These are phyloP conservation scores for Huntiella abstrusa DNA, from an alignment of 2,329 filamentous ascomycete species.

Conservation along the genomic window DNA sequence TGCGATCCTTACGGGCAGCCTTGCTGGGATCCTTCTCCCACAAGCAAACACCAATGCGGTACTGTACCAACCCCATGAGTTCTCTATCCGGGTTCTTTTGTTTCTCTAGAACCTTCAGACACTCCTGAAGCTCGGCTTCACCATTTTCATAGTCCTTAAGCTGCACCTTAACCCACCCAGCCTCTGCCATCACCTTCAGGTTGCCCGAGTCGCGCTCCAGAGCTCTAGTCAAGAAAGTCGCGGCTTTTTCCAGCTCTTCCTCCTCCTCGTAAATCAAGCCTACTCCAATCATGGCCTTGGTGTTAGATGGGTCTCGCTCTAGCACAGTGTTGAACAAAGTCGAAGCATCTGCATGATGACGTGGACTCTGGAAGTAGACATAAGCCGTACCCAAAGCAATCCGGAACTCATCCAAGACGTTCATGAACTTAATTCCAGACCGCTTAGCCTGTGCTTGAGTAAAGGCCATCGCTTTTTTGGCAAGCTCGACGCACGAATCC, in stretches of 20 bases:
- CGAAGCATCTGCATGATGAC: slow-evolving; percentile 77
- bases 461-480: slow-evolving; percentile 52
- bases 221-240: slow-evolving; percentile 62
- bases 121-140: slow-evolving; percentile 49
- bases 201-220: slow-evolving; percentile 55
- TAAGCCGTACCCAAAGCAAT: slow-evolving; percentile 70
- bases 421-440: slow-evolving; percentile 48
- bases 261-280: slow-evolving; percentile 88
- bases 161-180: slow-evolving; percentile 80
- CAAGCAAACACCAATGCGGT: slow-evolving; percentile 69
- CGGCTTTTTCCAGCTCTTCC: slow-evolving; percentile 66
- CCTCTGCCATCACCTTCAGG: slow-evolving; percentile 62
- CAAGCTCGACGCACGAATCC: slow-evolving; percentile 59
- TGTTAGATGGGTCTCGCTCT: slow-evolving; percentile 54
- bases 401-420: slow-evolving; percentile 56
- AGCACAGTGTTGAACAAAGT: slow-evolving; percentile 70
- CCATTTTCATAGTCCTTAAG: slow-evolving; percentile 56
- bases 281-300: slow-evolving; percentile 68
- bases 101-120: slow-evolving; percentile 44
- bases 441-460: slow-evolving; percentile 40
- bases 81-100: slow-evolving; percentile 37
- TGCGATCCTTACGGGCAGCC: slow-evolving; percentile 57
- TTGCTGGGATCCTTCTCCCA: slow-evolving; percentile 69
- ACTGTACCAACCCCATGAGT: slow-evolving; percentile 68
- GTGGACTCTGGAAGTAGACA: slow-evolving; percentile 76